phyloP scores from a whole-genome alignment of 1,284 basidiomycete species.

The Dichomitus squalens region DNA sequence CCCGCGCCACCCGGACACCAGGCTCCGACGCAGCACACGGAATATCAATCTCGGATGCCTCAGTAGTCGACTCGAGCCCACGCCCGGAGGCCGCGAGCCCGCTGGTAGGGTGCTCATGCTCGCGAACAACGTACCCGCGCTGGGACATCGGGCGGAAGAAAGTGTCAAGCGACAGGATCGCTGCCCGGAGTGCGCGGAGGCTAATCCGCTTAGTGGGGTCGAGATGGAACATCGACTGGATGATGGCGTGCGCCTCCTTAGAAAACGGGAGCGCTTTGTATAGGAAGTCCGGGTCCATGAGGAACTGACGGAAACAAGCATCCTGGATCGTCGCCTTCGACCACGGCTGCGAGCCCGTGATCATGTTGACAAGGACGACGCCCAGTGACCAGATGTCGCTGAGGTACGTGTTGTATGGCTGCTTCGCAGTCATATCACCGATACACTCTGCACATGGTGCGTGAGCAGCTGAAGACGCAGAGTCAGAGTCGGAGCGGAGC shows the following conservation, averaged over 20 bases:
- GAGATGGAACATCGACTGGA: conserved; percentile 58
- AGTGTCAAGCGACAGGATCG: conserved; percentile 8
- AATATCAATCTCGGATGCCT: not conserved
- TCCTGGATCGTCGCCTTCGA: conserved; percentile 71
- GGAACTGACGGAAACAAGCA: conserved; percentile 55
- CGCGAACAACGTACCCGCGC: not conserved
- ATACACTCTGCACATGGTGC: conserved; percentile 27
- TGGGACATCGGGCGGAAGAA: conserved; percentile 11
- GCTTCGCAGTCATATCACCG: conserved; percentile 10
- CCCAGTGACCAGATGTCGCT: conserved; percentile 90
- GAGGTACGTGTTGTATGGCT: conserved; percentile 64
- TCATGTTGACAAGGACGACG: conserved; percentile 60
- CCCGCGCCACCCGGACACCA: not conserved
- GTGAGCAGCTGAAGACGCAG: not conserved
- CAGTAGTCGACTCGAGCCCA: not conserved
- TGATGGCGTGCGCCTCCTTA: conserved; percentile 50
- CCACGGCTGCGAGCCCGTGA: conserved; percentile 88
- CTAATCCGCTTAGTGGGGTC: conserved; percentile 53
- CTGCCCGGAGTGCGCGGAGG: conserved; percentile 59
- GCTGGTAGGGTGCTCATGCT: not conserved
- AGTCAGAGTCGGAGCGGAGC: not conserved
- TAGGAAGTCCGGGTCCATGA: conserved; percentile 62
- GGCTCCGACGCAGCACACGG: not conserved
- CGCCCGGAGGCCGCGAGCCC: not conserved
- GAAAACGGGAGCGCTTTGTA: conserved; percentile 74